phyloP scores from a whole-genome alignment of 2,329 filamentous ascomycete genomes.

The Aspergillus sojae region DNA sequence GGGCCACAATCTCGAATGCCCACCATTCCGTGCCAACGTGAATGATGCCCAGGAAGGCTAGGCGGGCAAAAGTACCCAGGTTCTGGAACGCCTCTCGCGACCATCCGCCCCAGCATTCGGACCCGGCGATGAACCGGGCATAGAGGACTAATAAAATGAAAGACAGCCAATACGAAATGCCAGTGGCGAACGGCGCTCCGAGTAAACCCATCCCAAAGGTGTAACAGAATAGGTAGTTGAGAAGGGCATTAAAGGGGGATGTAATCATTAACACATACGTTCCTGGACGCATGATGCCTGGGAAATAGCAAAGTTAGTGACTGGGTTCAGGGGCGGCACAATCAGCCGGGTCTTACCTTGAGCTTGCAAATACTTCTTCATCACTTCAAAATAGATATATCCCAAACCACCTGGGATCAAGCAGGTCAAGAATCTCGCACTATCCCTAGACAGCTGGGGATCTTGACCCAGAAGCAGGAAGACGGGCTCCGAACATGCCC shows the following conservation, averaged over 20 bases:
- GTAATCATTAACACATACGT: slow-evolving; percentile 65
- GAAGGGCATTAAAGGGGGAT: slow-evolving; percentile 59
- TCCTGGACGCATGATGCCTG: slow-evolving; percentile 65
- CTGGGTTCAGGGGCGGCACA: not conserved
- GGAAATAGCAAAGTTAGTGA: not conserved
- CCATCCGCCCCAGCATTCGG: slow-evolving; percentile 79
- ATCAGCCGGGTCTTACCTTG: slow-evolving; percentile 49
- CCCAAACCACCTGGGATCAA: slow-evolving; percentile 80
- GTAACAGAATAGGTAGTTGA: slow-evolving; percentile 73
- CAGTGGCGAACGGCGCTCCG: slow-evolving; percentile 79
- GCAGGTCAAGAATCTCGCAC: slow-evolving; percentile 70
- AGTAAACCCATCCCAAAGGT: slow-evolving; percentile 70
- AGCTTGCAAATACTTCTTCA: slow-evolving; percentile 65
- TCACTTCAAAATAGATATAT: slow-evolving; percentile 83
- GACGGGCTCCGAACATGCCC: slow-evolving; percentile 73
- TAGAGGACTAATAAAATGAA: slow-evolving; percentile 77
- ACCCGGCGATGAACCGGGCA: slow-evolving; percentile 68
- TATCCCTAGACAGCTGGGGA: slow-evolving; percentile 73
- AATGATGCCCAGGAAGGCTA: slow-evolving; percentile 75
- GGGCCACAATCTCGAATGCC: slow-evolving; percentile 88
- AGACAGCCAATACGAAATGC: slow-evolving; percentile 83
- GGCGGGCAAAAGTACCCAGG: slow-evolving; percentile 69
- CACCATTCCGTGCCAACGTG: slow-evolving; percentile 93
- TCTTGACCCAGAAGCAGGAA: slow-evolving; percentile 78
- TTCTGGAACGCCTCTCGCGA: slow-evolving; percentile 67